Evolutionary conservation across 2,329 filamentous ascomycete species (phyloP), one percentile per base, ranked within the genome.

Genomic region (Lasiodiplodia sp.): DNA sequence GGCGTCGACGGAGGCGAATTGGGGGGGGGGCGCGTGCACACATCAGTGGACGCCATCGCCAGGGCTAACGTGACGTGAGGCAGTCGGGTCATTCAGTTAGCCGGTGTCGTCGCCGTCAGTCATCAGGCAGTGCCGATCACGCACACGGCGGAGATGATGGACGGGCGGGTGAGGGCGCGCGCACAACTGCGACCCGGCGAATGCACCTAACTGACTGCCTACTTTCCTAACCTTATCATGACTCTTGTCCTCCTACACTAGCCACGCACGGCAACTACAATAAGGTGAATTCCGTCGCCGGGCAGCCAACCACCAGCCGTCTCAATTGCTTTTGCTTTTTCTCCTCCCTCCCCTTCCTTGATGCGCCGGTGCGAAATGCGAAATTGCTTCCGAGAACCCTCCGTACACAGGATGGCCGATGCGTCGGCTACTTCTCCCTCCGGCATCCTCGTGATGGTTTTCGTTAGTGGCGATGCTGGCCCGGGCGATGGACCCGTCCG

Each of bases 281-380:
- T 14, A 60, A 44, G 40, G 44, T 47, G 44, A 47, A n/a, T 47
- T 10, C n/a, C 18, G 23, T 47, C 57, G 57, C 12, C 37, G 38
- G 57, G 57, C 57, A 60, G 38, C 57, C 37, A 31, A 14, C 53
- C 53, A 10, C 56, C 53, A 38, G 23, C 23, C 53, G 23, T 25
- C 14, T 28, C 25, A 14, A 16, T 47, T 16, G 7, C 8, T 47
- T 47, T 47, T 47, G 18, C 44, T 11, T 47, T 47, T 21, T n/a
- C 44, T 7, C 6, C 8, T 10, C 31, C 31, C 8, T 10, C 31
- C 31, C 31, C 31, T 34, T 34, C 31, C 31, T 34, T 10, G 31
- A 34, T 34, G 31, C 31, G 31, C 31, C 31, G 12, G 16, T 47
- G 16, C 40, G 38, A 40, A 40, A 40, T 47, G 40, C 16, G 40